Conservation (phyloP, 768 basidiomycete species). For the Xerocomellus dryophilus region DNA sequence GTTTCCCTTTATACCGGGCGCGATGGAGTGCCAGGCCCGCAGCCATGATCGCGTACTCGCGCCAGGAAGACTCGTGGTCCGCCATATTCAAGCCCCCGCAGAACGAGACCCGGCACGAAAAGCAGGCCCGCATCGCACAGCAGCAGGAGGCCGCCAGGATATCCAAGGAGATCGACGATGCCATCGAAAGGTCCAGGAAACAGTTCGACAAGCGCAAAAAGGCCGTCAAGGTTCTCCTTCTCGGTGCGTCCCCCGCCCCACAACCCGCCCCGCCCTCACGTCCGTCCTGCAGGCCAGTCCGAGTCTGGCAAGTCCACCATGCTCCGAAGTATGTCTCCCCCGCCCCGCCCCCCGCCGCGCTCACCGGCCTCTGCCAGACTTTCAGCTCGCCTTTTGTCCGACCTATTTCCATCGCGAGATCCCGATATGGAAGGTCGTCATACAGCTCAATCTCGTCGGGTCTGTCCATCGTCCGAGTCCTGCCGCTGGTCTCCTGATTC, state of each 20-base stretch:
- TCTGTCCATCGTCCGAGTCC: conserved; percentile 21
- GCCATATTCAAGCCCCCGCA: conserved; percentile 18
- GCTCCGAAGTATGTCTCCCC: conserved; percentile 22
- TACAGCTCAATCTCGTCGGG: conserved; percentile 71
- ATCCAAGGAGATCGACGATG: conserved; percentile 30
- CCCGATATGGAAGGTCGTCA: conserved; percentile 57
- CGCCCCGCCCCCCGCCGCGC: background rate
- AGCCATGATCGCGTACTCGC: conserved; percentile 2
- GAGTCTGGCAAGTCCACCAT: conserved; percentile 34
- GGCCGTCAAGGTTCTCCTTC: conserved; percentile 29
- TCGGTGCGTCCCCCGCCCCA: conserved; percentile 10
- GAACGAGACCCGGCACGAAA: conserved; percentile 11
- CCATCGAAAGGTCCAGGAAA: conserved; percentile 26
- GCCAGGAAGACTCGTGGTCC: conserved; percentile 19
- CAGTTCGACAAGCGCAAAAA: conserved; percentile 23
- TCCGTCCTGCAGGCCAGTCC: conserved; percentile 22
- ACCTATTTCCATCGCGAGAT: conserved; percentile 57
- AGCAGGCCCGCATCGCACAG: background rate
- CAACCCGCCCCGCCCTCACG: background rate
- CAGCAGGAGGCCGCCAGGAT: conserved; percentile 26
- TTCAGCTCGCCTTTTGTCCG: conserved; percentile 64
- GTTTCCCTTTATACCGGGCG: too few species aligned
- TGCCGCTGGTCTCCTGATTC: background rate
- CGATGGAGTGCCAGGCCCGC: background rate
- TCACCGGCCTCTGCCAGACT: conserved; percentile 41